Conservation (phyloP, 2,329 filamentous ascomycete species). For the Sporothrix pallida region DNA sequence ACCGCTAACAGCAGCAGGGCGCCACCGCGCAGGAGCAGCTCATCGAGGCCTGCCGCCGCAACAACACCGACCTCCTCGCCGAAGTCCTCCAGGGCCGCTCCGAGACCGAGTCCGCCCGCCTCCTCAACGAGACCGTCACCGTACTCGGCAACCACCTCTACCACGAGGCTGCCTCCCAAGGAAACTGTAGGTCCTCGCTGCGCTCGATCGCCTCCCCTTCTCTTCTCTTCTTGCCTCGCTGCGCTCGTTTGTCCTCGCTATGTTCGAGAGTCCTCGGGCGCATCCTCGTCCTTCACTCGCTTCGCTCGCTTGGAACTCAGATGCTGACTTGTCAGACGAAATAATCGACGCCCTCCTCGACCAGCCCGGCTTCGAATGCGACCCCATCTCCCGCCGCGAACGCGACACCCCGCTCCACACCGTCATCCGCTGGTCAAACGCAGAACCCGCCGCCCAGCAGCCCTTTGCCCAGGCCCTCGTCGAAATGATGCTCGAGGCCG, state of each 20-base stretch:
- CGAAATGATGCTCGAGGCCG: slow-evolving; percentile 82
- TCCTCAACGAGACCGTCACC: slow-evolving; percentile 86
- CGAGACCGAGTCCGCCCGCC: slow-evolving; percentile 70
- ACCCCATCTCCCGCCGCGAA: slow-evolving; percentile 73
- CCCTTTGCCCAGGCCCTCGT: slow-evolving; percentile 70
- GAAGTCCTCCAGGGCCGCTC: slow-evolving; percentile 70
- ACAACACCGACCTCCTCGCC: slow-evolving; percentile 84
- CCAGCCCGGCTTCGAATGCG: slow-evolving; percentile 84
- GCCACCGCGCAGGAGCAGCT: slow-evolving; percentile 84
- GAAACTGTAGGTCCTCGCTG: slow-evolving; percentile 68
- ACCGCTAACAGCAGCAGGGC: slow-evolving; percentile 60
- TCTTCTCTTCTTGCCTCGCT: neutral
- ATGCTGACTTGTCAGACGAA: slow-evolving; percentile 61
- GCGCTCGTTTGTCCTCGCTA: neutral
- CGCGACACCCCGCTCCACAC: slow-evolving; percentile 81
- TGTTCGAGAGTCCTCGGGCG: too few species aligned
- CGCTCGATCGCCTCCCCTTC: neutral
- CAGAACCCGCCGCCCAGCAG: slow-evolving; percentile 66
- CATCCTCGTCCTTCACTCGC: neutral
- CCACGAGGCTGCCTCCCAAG: slow-evolving; percentile 84
- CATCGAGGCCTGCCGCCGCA: slow-evolving; percentile 89
- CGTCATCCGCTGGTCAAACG: slow-evolving; percentile 78
- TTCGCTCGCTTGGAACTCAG: neutral
- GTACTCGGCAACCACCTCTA: slow-evolving; percentile 87
- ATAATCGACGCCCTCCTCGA: slow-evolving; percentile 82